Evolutionary conservation across 2,329 filamentous ascomycete species (phyloP).

Genomic region (Aureobasidium mangrovei): DNA sequence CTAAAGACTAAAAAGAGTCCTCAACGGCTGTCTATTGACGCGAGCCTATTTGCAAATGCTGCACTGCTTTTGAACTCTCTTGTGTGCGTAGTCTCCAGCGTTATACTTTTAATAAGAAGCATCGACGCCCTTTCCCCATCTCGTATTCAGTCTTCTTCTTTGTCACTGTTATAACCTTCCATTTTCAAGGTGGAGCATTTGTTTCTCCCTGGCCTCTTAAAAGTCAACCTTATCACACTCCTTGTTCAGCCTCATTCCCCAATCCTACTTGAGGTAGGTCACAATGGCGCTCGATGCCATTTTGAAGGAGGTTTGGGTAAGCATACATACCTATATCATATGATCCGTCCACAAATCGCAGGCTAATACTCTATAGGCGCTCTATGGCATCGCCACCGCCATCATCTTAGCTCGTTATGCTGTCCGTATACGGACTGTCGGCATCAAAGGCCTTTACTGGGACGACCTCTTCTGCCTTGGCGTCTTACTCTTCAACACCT

Average conservation of each 20-base stretch:
- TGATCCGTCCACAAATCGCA: neutral
- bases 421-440: constrained; percentile 32
- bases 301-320: constrained; percentile 12
- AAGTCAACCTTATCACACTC: neutral
- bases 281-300: constrained; percentile 6
- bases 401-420: constrained; percentile 28
- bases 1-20: neutral
- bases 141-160: neutral
- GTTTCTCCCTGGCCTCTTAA: neutral
- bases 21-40: neutral
- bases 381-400: constrained; percentile 13
- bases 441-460: constrained; percentile 30
- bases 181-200: neutral
- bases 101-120: neutral
- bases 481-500: constrained; percentile 25
- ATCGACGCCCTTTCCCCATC: neutral
- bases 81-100: neutral
- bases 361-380: neutral
- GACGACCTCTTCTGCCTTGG: constrained; percentile 30
- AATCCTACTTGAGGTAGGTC: neutral
- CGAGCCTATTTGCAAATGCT: neutral
- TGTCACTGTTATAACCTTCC: neutral
- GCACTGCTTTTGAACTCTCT: neutral
- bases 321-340: neutral
- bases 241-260: neutral